Evolutionary conservation across 2,329 filamentous ascomycete species (phyloP).

Genomic region (Fusarium pilosicola): DNA sequence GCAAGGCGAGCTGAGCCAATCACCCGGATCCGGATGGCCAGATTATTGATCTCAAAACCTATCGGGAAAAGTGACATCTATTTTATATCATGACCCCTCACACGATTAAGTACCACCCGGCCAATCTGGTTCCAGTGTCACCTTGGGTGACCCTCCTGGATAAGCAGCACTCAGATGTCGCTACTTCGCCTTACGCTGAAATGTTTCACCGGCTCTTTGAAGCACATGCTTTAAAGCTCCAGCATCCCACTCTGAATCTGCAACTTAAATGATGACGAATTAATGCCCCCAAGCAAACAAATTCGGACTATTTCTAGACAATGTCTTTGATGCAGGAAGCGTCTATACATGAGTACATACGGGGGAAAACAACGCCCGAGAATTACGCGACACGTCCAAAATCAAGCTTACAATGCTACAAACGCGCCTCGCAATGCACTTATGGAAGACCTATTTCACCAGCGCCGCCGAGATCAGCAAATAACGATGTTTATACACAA

Average conservation of each 20-base stretch:
- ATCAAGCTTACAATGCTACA: fast-evolving
- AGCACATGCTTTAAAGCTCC: too few relatives aligned
- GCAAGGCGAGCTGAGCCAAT: neutral
- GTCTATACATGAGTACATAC: neutral
- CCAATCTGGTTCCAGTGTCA: fast-evolving
- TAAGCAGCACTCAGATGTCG: too few relatives aligned
- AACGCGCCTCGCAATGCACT: fast-evolving
- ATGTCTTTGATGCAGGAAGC: neutral
- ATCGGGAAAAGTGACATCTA: neutral
- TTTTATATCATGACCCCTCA: fast-evolving
- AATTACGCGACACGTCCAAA: too few relatives aligned
- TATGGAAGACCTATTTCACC: neutral
- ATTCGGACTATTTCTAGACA: fast-evolving
- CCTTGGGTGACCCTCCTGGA: too few relatives aligned
- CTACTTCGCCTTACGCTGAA: too few relatives aligned
- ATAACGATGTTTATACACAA: fast-evolving
- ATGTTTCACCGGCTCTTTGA: too few relatives aligned
- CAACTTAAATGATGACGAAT: too few relatives aligned
- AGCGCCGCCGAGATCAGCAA: neutral
- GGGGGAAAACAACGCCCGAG: neutral
- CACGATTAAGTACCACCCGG: neutral
- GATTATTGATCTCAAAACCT: neutral
- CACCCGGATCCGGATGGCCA: fast-evolving
- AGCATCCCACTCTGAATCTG: too few relatives aligned
- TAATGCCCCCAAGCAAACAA: too few relatives aligned